Conservation (phyloP, 2,329 filamentous ascomycete species). For the Nigrospora oryzae region DNA sequence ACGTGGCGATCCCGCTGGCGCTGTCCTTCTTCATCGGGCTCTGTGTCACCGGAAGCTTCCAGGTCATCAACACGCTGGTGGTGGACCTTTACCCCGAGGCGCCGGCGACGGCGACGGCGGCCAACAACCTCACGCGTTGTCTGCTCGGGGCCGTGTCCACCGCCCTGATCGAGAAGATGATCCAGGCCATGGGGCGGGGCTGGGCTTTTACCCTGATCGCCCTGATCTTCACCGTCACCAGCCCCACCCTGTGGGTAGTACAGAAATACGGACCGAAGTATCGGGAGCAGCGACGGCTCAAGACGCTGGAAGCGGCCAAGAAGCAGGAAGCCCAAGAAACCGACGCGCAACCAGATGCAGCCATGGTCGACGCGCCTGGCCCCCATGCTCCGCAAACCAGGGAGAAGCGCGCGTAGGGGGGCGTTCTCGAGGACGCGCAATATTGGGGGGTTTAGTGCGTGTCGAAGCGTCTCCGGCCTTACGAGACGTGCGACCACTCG, state of each 20-base stretch:
- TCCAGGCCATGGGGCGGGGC: slow-evolving; percentile 46
- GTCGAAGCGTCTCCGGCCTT: no score
- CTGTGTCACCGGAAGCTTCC: slow-evolving; percentile 53
- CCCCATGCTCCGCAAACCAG: no score
- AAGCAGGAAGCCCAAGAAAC: slow-evolving; percentile 24
- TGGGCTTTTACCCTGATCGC: slow-evolving; percentile 56
- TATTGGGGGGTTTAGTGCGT: no score
- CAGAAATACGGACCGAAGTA: slow-evolving; percentile 38
- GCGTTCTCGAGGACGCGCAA: no score
- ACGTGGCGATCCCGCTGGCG: slow-evolving; percentile 45
- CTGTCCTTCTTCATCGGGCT: slow-evolving; percentile 49
- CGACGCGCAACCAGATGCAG: slow-evolving; percentile 36
- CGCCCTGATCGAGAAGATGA: slow-evolving; percentile 51
- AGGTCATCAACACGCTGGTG: slow-evolving; percentile 53
- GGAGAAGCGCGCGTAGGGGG: no score
- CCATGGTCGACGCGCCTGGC: slow-evolving; percentile 11
- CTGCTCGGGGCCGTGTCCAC: slow-evolving; percentile 50
- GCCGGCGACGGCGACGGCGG: slow-evolving; percentile 54
- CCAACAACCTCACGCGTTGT: slow-evolving; percentile 57
- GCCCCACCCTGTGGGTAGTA: slow-evolving; percentile 41
- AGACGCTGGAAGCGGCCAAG: slow-evolving; percentile 21
- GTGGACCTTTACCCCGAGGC: slow-evolving; percentile 54
- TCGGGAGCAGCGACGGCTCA: slow-evolving; percentile 40
- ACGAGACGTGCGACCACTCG: no score
- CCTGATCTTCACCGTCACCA: slow-evolving; percentile 36